Conservation (phyloP, 352 stramenopile genomes). For the Pythium oligandrum region DNA sequence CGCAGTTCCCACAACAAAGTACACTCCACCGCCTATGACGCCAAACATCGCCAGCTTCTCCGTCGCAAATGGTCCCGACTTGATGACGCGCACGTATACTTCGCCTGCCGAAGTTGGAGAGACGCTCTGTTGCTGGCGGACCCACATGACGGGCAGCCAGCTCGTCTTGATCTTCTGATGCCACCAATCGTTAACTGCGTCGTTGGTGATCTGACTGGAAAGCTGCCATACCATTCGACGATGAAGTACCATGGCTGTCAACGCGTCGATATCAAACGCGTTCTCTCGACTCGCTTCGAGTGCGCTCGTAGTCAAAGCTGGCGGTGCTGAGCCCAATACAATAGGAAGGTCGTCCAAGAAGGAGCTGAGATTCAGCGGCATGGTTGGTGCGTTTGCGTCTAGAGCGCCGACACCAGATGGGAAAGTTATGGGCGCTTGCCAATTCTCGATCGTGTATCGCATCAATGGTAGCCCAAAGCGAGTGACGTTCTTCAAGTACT, state of each 20-base stretch:
- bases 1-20: conserved; percentile 17
- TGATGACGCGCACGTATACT: conserved; percentile 4
- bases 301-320: conserved; percentile 1
- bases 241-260: conserved; percentile 44
- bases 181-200: conserved; percentile 25
- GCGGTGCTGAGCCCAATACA: conserved; percentile 13
- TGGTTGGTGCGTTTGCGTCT: not conserved
- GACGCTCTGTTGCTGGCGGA: conserved; percentile 40
- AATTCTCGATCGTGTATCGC: conserved; percentile 38
- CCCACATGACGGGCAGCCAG: conserved; percentile 45
- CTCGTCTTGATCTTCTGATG: conserved; percentile 17
- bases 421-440: conserved; percentile 28
- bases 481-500: conserved; percentile 39
- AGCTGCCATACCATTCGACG: conserved; percentile 52
- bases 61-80: conserved; percentile 23
- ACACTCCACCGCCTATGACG: conserved; percentile 19
- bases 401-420: conserved; percentile 22
- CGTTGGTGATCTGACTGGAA: conserved; percentile 12
- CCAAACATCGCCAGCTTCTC: conserved; percentile 37
- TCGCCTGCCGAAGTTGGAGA: conserved; percentile 16
- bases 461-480: conserved; percentile 43
- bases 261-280: conserved; percentile 44
- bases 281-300: conserved; percentile 9
- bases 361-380: conserved; percentile 40
- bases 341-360: conserved; percentile 40